Evolutionary conservation across 2,329 filamentous ascomycete species (phyloP), one percentile per base, ranked within the genome.

Genomic region (Clonostachys solani): DNA sequence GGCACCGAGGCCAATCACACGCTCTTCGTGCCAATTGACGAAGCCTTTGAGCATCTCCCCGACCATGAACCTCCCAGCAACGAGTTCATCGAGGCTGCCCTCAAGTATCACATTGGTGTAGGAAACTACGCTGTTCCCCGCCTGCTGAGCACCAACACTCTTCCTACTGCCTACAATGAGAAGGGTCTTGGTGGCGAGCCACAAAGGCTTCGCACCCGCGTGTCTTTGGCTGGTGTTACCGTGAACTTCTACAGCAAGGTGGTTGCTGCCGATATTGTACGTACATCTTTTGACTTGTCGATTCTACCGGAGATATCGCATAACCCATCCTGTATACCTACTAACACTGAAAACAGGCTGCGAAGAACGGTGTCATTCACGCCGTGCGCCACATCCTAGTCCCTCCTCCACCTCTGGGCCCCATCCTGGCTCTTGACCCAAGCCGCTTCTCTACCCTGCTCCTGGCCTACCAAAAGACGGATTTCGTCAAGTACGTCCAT

Each of bases 331-430:
- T 38, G 12, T 2, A 38, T 15, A 12, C 12, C 2, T 33, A 10
- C 15, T 38, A 23, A 40, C 17, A 33, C 18, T 23, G 9, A 44
- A 34, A 6, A 47, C 41, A 86, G 83, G 76, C 79, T 60, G 86
- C 83, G 38, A 84, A 80, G 51, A 95, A 95, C 60, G 91, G 92
- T 40, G 74, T 94, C 37, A 81, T 95, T 53, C 91, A 96, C 65
- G 86, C 80, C 41, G 69, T 96, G 46, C 81, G 91, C 68, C 75
- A 73, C 51, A 72, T 94, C 47, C 76, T 96, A n/a, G 58, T 92
- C 9, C 90, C 90, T 4, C 92, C 91, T 0, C 84, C 87, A 1
- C 69, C 72, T 23, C 72, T 81, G 40, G 73, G 81, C 46, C 61
- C 59, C 23, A 58, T 68, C 47, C 64, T 82, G 42, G 74, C 79